phyloP scores from a whole-genome alignment of 169 alveolate genomes.

The Plasmodium coatneyi region DNA sequence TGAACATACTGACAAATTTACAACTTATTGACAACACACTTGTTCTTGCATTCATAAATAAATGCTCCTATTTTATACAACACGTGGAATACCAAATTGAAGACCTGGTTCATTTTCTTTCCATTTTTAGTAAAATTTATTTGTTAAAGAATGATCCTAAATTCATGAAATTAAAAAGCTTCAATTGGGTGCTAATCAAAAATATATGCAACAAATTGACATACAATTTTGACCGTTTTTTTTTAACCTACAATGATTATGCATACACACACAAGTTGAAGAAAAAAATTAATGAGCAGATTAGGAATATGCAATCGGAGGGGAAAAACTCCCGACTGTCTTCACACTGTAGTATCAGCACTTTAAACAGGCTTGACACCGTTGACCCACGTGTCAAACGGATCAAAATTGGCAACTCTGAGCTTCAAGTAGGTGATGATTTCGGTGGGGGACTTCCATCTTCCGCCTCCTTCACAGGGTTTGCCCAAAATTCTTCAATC shows the following conservation, averaged over 20 bases:
- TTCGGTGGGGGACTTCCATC: not conserved
- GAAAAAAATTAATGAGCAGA: slow-evolving; percentile 2
- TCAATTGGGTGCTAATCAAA: slow-evolving; percentile 37
- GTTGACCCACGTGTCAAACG: not conserved
- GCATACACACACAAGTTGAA: slow-evolving; percentile 6
- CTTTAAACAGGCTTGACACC: not conserved
- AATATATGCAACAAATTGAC: slow-evolving; percentile 40
- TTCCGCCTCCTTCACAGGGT: not conserved
- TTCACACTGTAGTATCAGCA: not conserved
- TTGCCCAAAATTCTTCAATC: not conserved
- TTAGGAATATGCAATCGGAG: not conserved
- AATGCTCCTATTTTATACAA: slow-evolving; percentile 26
- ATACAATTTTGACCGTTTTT: slow-evolving; percentile 29
- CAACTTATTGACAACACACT: slow-evolving; percentile 31
- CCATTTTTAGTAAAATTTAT: slow-evolving; percentile 29
- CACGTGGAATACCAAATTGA: slow-evolving; percentile 41
- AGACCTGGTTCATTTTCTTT: slow-evolving; percentile 29
- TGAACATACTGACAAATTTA: slow-evolving; percentile 42
- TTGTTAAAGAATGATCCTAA: slow-evolving; percentile 5
- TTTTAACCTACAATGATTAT: slow-evolving; percentile 14
- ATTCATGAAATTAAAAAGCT: not conserved
- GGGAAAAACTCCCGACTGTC: not conserved
- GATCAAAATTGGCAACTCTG: not conserved
- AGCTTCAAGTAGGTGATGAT: not conserved
- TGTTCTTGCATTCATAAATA: slow-evolving; percentile 17